Base-by-base conservation (phyloP, 2,329 filamentous ascomycete species). In the Ceratocystis cubensis region DNA sequence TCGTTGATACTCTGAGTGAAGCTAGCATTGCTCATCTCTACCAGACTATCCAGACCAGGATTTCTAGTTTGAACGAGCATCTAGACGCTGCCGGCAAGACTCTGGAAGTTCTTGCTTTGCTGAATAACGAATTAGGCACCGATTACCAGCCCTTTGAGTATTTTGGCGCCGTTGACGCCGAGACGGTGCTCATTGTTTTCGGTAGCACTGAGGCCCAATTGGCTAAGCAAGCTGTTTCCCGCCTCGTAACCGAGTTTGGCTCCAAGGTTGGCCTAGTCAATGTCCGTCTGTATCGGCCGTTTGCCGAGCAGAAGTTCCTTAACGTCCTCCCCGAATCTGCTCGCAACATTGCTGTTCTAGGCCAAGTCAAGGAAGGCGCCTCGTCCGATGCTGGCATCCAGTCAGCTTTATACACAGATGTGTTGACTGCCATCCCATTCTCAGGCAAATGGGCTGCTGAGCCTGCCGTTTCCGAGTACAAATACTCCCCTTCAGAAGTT, bases 101-200 rank as follows among this genome's bases (percentile, higher is more conserved):
- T n/a, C 75, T 86, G 57, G 84, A 85, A 71, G 78, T 93, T 6
- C 79, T 95, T 63, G 82, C 84, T 69, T 82, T 87, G 25, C 86
- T 95, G 77, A 99, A 97, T 76, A 84, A 85, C 69, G 91, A 97
- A 78, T 85, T 99, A 28, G 94, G 93, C 67, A 97, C 94, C 57
- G 86, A 93, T 70, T 99, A 99, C 75, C 84, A 87, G 72, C 85
- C 91, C 5, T 99, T 97, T 72, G 94, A 99, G 78, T 99, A 99
- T 78, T 84, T 88, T 72, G 94, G 94, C 28, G 91, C 97, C 74
- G 79, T 84, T 62, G 79, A 85, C 56, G 85, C 94, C 3, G 88
- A 93, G 70, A 85, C 86, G 8, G 91, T 99, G 17, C 79, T 97
- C 44, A 91, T 97, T 37, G 89, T 91, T 57, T 96, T 99, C 72